Evolutionary conservation across 2,329 filamentous ascomycete genomes (phyloP).

Genomic region (Teratosphaeria pseudoeucalypti): DNA sequence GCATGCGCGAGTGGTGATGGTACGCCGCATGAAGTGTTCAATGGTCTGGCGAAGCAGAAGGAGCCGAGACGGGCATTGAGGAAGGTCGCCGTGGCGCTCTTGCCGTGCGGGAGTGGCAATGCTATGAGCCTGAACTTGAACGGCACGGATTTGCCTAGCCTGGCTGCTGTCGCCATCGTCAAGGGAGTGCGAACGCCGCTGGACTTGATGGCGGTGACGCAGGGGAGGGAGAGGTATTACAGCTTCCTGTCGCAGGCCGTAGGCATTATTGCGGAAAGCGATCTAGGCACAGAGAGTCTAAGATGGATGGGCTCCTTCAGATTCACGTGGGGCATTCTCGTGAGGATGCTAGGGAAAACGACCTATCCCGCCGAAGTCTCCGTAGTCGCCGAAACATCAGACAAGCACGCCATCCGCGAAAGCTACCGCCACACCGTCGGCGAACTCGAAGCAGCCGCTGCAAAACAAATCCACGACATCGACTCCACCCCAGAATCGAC

Average conservation of each 20-base stretch:
- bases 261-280: slow-evolving; percentile 80
- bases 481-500: slow-evolving; percentile 7
- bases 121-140: slow-evolving; percentile 85
- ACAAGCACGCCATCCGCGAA: slow-evolving; percentile 63
- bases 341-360: slow-evolving; percentile 62
- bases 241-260: slow-evolving; percentile 87
- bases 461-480: slow-evolving; percentile 13
- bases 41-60: slow-evolving; percentile 67
- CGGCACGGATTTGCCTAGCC: slow-evolving; percentile 63
- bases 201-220: slow-evolving; percentile 80
- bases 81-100: slow-evolving; percentile 70
- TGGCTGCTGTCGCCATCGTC: slow-evolving; percentile 72
- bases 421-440: slow-evolving; percentile 47
- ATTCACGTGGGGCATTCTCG: slow-evolving; percentile 77
- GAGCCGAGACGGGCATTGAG: slow-evolving; percentile 63
- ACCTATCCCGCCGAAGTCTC: slow-evolving; percentile 84
- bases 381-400: slow-evolving; percentile 67
- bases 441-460: slow-evolving; percentile 17
- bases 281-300: slow-evolving; percentile 80
- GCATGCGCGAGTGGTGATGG: slow-evolving; percentile 89
- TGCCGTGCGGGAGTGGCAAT: slow-evolving; percentile 91
- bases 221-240: slow-evolving; percentile 61
- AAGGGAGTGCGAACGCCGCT: slow-evolving; percentile 79
- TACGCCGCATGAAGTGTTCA: slow-evolving; percentile 86
- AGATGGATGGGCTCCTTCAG: slow-evolving; percentile 85